Evolutionary conservation across 1,284 basidiomycete species (phyloP), one percentile per base, ranked within the genome.

Genomic region (Neolentinus lepideus): DNA sequence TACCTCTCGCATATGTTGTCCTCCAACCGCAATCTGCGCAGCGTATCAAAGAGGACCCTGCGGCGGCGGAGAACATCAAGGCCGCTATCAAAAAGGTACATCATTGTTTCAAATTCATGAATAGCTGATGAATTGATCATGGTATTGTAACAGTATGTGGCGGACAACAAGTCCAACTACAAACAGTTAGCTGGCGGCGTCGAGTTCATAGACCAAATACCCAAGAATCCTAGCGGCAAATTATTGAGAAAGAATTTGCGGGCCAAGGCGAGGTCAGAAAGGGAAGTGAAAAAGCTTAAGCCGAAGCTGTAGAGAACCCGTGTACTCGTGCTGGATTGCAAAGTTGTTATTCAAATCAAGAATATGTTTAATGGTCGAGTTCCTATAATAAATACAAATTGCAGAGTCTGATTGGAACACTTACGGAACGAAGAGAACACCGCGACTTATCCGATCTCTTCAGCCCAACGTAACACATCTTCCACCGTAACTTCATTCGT

Each of bases 181-280:
- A 92, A 92, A 67, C 77, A 77, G 59, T 70, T 92, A 0, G 74
- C 75, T 10, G 85, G 81, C 12, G 88, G 84, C 2, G 75, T 91
- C 3, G 80, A 83, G 61, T 84, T 90, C 58, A 71, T 88, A 26
- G 80, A 88, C 48, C 69, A 64, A 0, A 81, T 91, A 52, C 88
- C 88, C 3, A 90, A 85, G 74, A 88, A 83, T 62, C 82, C 87
- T 4, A 84, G 82, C 45, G 86, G 86, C 31, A 88, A 88, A 67
- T 74, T 88, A 1, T 66, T 85, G 56, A 71, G 84, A 31, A 72
- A 83, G 4, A 67, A 84, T 26, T 59, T 85, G 57, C 74, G 83
- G n/a, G 83, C 83, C 4, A 69, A 73, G 25, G 81, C 80, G 2
- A 65, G 58, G 57, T 3, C 12, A 21, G 22, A 12, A 6, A 50